phyloP scores from a whole-genome alignment of 2,329 filamentous ascomycete genomes.

The Colletotrichum sp. region DNA sequence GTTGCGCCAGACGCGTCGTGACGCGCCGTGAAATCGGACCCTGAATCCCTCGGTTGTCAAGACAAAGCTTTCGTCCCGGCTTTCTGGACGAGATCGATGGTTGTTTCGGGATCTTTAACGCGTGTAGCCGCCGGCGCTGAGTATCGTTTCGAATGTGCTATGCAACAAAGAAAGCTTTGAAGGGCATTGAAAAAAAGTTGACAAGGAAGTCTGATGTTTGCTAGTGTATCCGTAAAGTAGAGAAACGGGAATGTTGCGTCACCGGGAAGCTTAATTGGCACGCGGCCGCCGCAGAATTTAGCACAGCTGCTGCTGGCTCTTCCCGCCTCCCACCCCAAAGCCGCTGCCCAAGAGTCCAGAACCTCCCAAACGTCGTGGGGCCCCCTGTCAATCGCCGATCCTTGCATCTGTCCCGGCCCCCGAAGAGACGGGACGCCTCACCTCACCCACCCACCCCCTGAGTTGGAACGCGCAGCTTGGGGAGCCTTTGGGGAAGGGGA shows the following conservation, averaged over 20 bases:
- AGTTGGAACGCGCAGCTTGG: background rate
- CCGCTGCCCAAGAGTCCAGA: background rate
- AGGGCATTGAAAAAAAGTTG: background rate
- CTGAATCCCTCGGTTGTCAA: background rate
- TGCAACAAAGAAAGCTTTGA: background rate
- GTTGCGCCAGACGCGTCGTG: slow-evolving; percentile 8
- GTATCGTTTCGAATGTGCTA: background rate
- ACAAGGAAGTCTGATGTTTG: background rate
- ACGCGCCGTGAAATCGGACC: background rate
- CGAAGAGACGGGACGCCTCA: background rate
- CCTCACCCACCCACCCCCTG: background rate
- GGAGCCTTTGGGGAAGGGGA: background rate
- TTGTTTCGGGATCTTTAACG: background rate
- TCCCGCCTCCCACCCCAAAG: background rate
- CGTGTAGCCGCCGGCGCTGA: background rate
- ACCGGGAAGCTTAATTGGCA: slow-evolving; percentile 17
- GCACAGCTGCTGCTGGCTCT: background rate
- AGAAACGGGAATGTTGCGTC: slow-evolving; percentile 17
- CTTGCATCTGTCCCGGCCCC: slow-evolving; percentile 15
- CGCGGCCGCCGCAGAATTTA: background rate
- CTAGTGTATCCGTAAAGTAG: background rate
- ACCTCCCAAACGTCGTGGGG: background rate
- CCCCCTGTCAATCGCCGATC: slow-evolving; percentile 17
- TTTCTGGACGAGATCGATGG: background rate
- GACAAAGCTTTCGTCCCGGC: background rate